Base-by-base conservation (phyloP, 345 rosid genomes). In the Gynandropsis gynandra region DNA sequence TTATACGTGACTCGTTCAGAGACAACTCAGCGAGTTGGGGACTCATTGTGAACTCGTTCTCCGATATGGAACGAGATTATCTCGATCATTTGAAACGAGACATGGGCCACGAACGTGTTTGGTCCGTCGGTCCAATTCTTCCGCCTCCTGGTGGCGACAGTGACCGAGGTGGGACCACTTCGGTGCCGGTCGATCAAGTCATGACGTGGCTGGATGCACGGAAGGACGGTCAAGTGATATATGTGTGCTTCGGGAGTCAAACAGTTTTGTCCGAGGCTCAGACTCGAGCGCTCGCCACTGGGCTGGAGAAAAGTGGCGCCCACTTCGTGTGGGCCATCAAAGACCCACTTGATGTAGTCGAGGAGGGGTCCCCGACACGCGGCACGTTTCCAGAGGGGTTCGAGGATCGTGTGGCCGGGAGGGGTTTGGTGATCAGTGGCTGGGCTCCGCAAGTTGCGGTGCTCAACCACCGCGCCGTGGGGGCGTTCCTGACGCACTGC, bases 191-290 rank as follows among this genome's bases (percentile, higher is more conserved):
- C 19, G 47, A 46, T 19, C 58, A 61, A 24, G 16, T 84, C 34
- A 32, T 62, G 72, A 58, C 69, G 44, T 82, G 88, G 86, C 82
- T 88, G 0, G 86, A 84, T 46, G 37, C 43, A 5, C 59, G 76
- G n/a, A 55, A 50, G 8, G 80, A 78, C 14, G 34, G 38, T 6
- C 48, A 67, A 1, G 90, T 88, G 9, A 72, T 88, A 4, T 88
- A 88, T 50, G 71, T 84, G 3, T 80, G 92, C 67, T 88, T 84
- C 9, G 95, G 92, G 29, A 88, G 88, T 72, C 82, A 61, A 55
- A 42, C 63, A 6, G 62, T 64, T 59, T 58, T 88, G 78, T 62
- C 68, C 1, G 39, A 62, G 4, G 41, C 65, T 8, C 88, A 84
- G 52, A 65, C 56, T 55, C 72, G 45, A 6, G 72, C 20, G 7